Base-by-base conservation (phyloP, 306 rosid species). In the Trichosanthes truncata region DNA sequence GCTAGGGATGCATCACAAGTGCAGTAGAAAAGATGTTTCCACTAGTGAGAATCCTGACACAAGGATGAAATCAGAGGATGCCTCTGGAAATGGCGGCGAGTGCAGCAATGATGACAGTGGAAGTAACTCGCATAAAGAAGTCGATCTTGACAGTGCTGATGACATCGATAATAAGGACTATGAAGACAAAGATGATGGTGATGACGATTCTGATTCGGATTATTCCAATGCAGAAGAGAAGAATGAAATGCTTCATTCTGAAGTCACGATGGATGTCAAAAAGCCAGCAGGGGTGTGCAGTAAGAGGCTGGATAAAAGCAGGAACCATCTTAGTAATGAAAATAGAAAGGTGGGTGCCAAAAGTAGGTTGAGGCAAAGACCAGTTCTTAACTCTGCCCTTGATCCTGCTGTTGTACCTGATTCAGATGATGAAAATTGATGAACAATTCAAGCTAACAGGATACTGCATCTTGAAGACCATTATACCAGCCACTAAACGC, bases 291-390 rank as follows among this genome's bases (percentile, higher is more conserved):
- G 1, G 20, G 48, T 33, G 48, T 52, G 46, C 25, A 18, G 63
- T 9, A 74, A 51, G 78, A 51, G 63, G 46, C 60, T 82, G 14
- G 88, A 91, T 9, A 89, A 87, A 80, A 87, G 76, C 51, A 43
- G 73, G 57, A 81, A 78, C 81, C 84, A 89, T 38, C 41, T 82
- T 48, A 43, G 78, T 9, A 53, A 81, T 43, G 89, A 86, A 82
- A 87, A 82, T 81, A 80, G 88, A 84, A 87, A 88, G 76, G 75
- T 87, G 63, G 74, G 84, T 60, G 62, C 92, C 48, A 92, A 94
- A 85, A 90, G 86, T 40, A 87, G 85, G 88, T 31, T 85, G 81
- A 88, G 97, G 80, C 97, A 94, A 63, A 92, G 97, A 83, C 97
- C 97, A 17, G 86, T 84, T 67, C 85, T 78, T n/a, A 92, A 94